Conservation (phyloP, 495 filamentous ascomycete species). For the Trichoderma orchidacearum region DNA sequence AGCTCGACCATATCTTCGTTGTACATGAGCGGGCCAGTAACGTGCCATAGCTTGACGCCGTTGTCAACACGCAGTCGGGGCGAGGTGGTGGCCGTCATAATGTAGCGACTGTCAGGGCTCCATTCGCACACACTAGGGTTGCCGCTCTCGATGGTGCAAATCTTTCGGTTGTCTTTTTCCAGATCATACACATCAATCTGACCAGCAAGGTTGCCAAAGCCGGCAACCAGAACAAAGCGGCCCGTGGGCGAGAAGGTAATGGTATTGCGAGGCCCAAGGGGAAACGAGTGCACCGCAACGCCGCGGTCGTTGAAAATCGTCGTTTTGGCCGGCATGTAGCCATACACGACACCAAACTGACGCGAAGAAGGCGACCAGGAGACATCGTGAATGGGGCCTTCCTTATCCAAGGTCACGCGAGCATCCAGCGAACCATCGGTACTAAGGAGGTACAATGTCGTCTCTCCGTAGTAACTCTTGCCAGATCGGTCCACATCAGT, state of each 20-base stretch:
- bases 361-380: constrained; percentile 94
- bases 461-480: constrained; percentile 98
- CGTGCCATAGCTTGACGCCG: constrained; percentile 89
- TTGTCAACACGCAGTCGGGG: constrained; percentile 93
- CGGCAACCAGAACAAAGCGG: constrained; percentile 83
- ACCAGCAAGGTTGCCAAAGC: constrained; percentile 92
- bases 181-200: constrained; percentile 97
- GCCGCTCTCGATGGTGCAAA: constrained; percentile 87
- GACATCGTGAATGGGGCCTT: constrained; percentile 96
- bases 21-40: constrained; percentile 82
- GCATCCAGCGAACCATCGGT: constrained; percentile 87
- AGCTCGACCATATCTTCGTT: constrained; percentile 87
- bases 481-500: constrained; percentile 96
- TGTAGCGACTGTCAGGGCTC: constrained; percentile 90
- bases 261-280: constrained; percentile 81
- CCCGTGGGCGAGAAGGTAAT: constrained; percentile 91
- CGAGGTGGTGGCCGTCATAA: constrained; percentile 92
- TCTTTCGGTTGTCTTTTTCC: constrained; percentile 78
- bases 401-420: constrained; percentile 84
- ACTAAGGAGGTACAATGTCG: constrained; percentile 88
- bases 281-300: constrained; percentile 65
- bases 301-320: constrained; percentile 89
- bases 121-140: constrained; percentile 92
- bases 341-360: constrained; percentile 94
- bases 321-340: constrained; percentile 95